These are phyloP conservation scores for Cryomyces antarcticus DNA, from an alignment of 495 filamentous ascomycete genomes.

Conservation along the genomic window DNA sequence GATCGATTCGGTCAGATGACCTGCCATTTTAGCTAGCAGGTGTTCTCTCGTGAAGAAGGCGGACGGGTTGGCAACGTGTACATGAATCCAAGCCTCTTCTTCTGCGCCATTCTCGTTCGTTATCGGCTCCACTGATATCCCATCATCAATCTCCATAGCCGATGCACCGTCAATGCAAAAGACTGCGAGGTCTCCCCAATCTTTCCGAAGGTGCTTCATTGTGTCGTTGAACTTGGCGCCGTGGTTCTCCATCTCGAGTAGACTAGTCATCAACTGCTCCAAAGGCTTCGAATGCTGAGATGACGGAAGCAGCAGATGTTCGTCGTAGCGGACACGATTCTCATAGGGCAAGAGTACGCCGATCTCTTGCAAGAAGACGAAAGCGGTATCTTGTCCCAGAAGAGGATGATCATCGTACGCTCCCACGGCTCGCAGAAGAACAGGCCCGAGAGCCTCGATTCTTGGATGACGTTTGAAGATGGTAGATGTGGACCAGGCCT, in stretches of 20 bases:
- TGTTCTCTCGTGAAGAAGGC: conserved; percentile 47
- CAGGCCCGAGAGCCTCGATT: conserved; percentile 40
- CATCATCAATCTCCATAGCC: conserved; percentile 76
- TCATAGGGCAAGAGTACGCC: conserved; percentile 71
- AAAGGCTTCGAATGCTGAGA: conserved; percentile 11
- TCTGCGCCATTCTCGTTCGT: conserved; percentile 15
- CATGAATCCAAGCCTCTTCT: conserved; percentile 52
- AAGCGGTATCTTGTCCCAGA: conserved; percentile 24
- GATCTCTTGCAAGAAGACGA: conserved; percentile 66
- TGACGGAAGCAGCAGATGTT: conserved; percentile 38
- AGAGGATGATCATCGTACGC: conserved; percentile 34
- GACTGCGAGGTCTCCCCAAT: conserved; percentile 49
- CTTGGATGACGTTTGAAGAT: conserved; percentile 26
- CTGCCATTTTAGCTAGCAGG: conserved; percentile 40
- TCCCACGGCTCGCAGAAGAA: conserved; percentile 49
- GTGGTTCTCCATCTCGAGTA: conserved; percentile 3
- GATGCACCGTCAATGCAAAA: conserved; percentile 63
- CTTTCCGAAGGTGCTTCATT: conserved; percentile 41
- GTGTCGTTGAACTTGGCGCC: conserved; percentile 21
- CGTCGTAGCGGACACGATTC: conserved; percentile 40
- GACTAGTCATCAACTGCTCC: conserved; percentile 10
- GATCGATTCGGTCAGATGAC: conserved; percentile 37
- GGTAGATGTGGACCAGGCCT: conserved; percentile 40
- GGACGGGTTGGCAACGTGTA: conserved; percentile 86
- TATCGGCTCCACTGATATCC: conserved; percentile 55